These are phyloP conservation scores for Camelina neglecta DNA, from an alignment of 345 rosid species.

Conservation along the genomic window DNA sequence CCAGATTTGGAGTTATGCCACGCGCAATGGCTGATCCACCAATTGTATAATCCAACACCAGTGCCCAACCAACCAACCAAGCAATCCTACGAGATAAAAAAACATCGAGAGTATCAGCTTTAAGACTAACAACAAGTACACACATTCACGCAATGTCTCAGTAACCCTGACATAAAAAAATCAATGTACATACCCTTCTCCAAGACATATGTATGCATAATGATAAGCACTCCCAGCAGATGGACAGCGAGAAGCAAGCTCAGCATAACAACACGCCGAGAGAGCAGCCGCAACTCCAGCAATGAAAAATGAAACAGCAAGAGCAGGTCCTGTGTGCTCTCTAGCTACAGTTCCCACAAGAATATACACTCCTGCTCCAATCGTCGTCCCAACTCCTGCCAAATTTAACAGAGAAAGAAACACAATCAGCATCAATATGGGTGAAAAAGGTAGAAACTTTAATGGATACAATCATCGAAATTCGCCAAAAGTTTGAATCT, in stretches of 20 bases:
- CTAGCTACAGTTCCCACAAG: conserved; percentile 97
- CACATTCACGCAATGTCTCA: background rate
- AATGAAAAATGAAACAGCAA: conserved; percentile 79
- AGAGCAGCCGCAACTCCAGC: conserved; percentile 97
- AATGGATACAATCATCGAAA: background rate
- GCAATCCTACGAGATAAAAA: conserved; percentile 54
- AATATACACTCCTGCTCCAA: conserved; percentile 98
- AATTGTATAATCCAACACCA: conserved; percentile 89
- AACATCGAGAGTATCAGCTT: conserved; percentile 2
- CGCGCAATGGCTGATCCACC: conserved; percentile 98
- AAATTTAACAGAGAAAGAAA: background rate
- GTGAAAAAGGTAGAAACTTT: background rate
- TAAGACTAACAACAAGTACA: conserved; percentile 16
- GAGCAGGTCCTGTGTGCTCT: conserved; percentile 98
- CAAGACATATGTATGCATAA: conserved; percentile 88
- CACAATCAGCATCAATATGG: background rate
- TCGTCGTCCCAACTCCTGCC: conserved; percentile 92
- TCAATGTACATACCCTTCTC: conserved; percentile 68
- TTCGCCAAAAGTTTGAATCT: conserved; percentile 21
- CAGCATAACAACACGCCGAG: conserved; percentile 96
- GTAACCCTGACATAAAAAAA: conserved; percentile 2
- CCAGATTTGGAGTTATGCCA: conserved; percentile 87
- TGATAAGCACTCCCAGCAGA: conserved; percentile 99
- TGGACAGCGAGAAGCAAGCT: conserved; percentile 92
- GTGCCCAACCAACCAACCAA: conserved; percentile 97